These are phyloP conservation scores for Penicillium occitanis DNA, from an alignment of 2,329 filamentous ascomycete genomes.

Conservation along the genomic window DNA sequence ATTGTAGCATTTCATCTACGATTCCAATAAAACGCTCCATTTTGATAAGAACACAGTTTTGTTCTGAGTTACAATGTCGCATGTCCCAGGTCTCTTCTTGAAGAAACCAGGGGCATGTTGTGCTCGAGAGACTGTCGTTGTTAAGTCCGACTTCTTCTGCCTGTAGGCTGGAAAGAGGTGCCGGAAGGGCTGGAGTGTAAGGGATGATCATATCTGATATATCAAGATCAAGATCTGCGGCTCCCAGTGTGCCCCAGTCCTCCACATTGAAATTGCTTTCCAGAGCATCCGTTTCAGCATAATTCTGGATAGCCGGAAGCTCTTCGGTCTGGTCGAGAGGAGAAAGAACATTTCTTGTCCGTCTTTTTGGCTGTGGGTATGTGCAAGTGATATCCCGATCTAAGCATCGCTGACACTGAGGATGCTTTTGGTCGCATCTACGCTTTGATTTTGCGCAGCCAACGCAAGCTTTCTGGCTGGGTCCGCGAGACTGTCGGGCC, in stretches of 20 bases:
- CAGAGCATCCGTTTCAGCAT: not conserved
- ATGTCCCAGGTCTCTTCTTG: not conserved
- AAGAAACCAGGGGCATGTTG: not conserved
- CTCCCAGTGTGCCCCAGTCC: not conserved
- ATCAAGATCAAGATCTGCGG: not conserved
- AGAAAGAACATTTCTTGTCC: not conserved
- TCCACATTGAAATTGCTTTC: not conserved
- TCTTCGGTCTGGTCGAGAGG: not conserved
- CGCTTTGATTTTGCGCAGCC: constrained; percentile 1
- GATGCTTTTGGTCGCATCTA: not conserved
- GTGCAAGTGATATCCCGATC: not conserved
- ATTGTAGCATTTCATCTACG: not conserved
- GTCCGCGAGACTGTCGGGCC: not conserved
- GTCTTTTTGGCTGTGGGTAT: not conserved
- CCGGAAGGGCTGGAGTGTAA: not conserved
- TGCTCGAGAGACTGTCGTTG: not conserved
- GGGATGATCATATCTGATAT: not conserved
- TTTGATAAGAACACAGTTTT: not conserved
- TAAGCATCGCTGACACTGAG: not conserved
- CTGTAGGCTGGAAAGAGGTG: not conserved
- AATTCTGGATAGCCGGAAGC: not conserved
- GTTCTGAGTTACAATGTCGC: not conserved
- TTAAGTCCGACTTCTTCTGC: not conserved
- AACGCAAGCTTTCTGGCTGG: not conserved
- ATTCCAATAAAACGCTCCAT: not conserved